phyloP scores from a whole-genome alignment of 140 eudicot species.

The Bidens hawaiensis region DNA sequence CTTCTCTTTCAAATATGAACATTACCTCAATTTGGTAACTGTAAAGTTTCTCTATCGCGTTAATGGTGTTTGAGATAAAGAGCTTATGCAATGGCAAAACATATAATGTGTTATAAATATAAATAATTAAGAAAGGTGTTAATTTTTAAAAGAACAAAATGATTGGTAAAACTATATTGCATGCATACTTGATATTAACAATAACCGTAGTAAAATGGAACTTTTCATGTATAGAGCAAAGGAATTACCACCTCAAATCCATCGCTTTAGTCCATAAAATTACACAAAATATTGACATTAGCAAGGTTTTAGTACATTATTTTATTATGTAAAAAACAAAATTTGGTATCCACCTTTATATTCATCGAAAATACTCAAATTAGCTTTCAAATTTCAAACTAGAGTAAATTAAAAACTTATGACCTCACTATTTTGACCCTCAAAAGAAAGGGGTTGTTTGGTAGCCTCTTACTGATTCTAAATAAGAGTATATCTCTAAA shows the following conservation, averaged over 20 bases:
- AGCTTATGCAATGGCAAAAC: no score
- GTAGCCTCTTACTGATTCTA: no score
- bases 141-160: no score
- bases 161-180: no score
- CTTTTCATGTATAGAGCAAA: slow-evolving; percentile 6
- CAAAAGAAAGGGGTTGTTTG: no score
- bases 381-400: slow-evolving; percentile 5
- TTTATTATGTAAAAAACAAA: slow-evolving; percentile 13
- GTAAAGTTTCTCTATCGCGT: no score
- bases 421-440: slow-evolving; percentile 6
- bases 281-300: slow-evolving; percentile 8
- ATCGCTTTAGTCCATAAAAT: slow-evolving; percentile 1
- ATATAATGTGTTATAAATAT: no score
- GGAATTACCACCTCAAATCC: slow-evolving; percentile 18
- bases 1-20: no score
- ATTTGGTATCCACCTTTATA: slow-evolving; percentile 11
- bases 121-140: no score
- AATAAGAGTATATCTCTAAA: no score
- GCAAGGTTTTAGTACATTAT: slow-evolving; percentile 3
- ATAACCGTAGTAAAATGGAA: not conserved
- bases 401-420: not conserved
- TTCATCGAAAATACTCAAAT: not conserved
- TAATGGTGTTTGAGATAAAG: no score
- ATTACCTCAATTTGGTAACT: no score
- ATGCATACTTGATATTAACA: not conserved